A percentile compares a stretch with the other conserved stretches of the same genome.
phyloP scores from a whole-genome alignment of 441 rosid species.

The Croton laevigatus region DNA sequence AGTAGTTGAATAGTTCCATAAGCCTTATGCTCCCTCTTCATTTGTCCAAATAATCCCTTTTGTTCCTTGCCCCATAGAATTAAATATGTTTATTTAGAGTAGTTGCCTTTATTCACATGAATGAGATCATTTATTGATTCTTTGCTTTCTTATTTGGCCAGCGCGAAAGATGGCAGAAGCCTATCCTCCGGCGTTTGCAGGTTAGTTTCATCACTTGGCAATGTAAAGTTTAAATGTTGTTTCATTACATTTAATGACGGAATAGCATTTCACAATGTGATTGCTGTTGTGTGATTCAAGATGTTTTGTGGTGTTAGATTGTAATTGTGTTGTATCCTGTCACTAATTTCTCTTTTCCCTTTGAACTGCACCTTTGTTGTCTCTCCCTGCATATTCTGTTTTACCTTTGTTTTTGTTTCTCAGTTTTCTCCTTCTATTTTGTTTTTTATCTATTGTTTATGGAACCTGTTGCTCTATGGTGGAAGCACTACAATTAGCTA shows the following conservation, averaged over 20 bases:
- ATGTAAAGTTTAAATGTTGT: not conserved
- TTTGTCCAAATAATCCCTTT: not conserved
- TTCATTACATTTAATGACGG: not conserved
- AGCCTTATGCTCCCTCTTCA: not conserved
- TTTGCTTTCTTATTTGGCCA: constrained; percentile 32
- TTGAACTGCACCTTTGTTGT: too few relatives aligned
- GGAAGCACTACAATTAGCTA: too few relatives aligned
- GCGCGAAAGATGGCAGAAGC: constrained; percentile 99
- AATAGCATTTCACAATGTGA: not conserved
- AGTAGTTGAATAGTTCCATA: not conserved
- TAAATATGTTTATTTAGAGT: not conserved
- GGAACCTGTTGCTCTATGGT: too few relatives aligned
- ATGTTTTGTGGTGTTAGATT: too few relatives aligned
- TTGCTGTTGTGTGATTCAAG: not conserved
- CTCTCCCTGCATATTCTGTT: too few relatives aligned
- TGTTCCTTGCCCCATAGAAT: not conserved
- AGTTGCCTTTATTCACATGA: not conserved
- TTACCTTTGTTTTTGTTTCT: too few relatives aligned
- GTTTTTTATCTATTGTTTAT: too few relatives aligned
- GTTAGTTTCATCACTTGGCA: constrained; percentile 40
- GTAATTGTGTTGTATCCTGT: too few relatives aligned
- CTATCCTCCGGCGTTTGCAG: constrained; percentile 91
- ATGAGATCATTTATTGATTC: constrained; percentile 1
- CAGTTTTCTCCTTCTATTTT: too few relatives aligned
- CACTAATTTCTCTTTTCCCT: too few relatives aligned